Evolutionary conservation across 164 flowering plant genomes (phyloP).

Genomic region (Umbilicus rupestris): DNA sequence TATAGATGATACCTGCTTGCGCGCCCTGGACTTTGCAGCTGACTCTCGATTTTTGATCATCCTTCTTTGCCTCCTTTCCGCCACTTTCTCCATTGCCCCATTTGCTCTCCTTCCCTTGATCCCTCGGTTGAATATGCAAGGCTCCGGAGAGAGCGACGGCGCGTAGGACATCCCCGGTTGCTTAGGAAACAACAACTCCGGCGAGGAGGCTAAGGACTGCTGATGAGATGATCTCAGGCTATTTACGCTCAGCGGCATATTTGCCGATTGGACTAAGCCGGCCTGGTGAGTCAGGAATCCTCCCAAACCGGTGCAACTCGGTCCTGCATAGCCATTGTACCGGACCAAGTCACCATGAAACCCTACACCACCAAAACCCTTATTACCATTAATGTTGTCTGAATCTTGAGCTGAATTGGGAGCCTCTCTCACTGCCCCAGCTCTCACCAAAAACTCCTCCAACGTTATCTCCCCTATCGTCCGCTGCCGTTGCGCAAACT

Average conservation of each 20-base stretch:
- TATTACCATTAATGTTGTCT: conserved; percentile 10
- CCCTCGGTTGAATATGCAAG: conserved; percentile 17
- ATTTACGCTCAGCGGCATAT: background rate
- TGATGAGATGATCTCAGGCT: conserved; percentile 1
- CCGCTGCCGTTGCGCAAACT: conserved; percentile 16
- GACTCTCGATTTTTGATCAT: conserved; percentile 68
- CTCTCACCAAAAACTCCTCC: conserved; percentile 76
- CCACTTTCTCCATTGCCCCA: conserved; percentile 42
- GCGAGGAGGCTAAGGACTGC: no score
- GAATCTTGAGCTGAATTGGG: conserved; percentile 15
- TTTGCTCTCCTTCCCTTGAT: conserved; percentile 27
- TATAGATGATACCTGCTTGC: conserved; percentile 50
- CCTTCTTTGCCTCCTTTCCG: conserved; percentile 49
- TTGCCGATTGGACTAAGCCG: background rate
- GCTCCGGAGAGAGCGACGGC: conserved; percentile 7
- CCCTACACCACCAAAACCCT: conserved; percentile 23
- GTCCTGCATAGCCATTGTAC: conserved; percentile 11
- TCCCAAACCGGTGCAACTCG: background rate
- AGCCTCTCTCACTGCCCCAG: conserved; percentile 66
- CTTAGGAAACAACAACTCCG: conserved; percentile 9
- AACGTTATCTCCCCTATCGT: conserved; percentile 49
- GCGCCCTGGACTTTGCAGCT: conserved; percentile 58
- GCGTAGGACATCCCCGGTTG: background rate
- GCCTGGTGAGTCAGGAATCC: no score
- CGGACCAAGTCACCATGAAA: conserved; percentile 10